Base-by-base conservation (phyloP, 257 asterid genomes). In the Solanum medicagineum region DNA sequence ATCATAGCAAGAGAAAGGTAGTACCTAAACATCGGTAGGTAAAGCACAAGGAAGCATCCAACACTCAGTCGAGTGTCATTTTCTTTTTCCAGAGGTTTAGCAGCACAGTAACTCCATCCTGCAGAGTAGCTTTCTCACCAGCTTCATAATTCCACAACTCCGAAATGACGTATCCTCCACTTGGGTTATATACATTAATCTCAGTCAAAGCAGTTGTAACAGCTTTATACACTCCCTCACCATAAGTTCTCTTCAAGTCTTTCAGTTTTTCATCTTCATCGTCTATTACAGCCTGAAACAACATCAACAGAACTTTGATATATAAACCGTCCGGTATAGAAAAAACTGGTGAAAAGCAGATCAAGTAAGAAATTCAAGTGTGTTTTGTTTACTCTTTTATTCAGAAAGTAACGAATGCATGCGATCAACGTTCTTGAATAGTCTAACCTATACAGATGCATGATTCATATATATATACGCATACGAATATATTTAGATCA, bases 261-360 rank as follows among this genome's bases (percentile, higher is more conserved):
- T 79, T 85, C 84, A 79, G 83, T 29, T 77, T 85, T 75, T 79
- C 87, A 79, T 85, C 86, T 84, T 84, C 86, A 49, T 69, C 86
- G 26, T 84, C 81, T 53, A 84, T 84, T 84, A 84, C 69, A 84
- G 80, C 29, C 87, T 79, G 86, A 65, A 83, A 83, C 45, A 60
- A 26, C 11, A 24, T 17, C n/a, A 14, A 49, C 47, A 8, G 53
- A 13, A 68, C 19, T 62, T 83, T 0, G 53, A 77, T 9, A 79
- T 26, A 10, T 79, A 53, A 5, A 79, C 20, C 19, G 3, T 4
- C 17, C 29, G 3, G 24, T 29, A 49, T 62, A 62, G 62, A 45
- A 82, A 45, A 82, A 53, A 45, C 62, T 26, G 65, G 65, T 1
- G 49, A 79, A 17, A 51, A 29, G 63, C 51, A 51, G 82, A 77